A percentile compares a stretch with the other conserved stretches of the same genome.
These are phyloP conservation scores for Cordyceps javanica DNA, from an alignment of 2,329 filamentous ascomycete genomes.

Conservation along the genomic window DNA sequence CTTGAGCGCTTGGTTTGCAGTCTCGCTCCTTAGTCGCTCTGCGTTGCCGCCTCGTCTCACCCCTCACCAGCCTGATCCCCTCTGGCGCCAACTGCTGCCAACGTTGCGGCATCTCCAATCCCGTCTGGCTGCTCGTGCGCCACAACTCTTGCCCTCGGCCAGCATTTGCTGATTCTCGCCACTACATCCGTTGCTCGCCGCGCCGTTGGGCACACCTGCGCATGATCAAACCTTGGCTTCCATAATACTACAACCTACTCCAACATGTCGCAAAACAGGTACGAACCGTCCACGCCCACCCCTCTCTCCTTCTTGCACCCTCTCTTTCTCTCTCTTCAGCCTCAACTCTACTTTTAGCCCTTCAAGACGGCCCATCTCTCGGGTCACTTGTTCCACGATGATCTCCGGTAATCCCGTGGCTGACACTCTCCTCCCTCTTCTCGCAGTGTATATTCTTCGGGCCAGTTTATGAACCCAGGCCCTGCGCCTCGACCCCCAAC, in stretches of 20 bases:
- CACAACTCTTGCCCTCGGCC: background rate
- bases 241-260: conserved; percentile 11
- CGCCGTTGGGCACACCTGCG: background rate
- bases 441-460: conserved; percentile 45
- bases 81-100: background rate
- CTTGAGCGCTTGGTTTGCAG: background rate
- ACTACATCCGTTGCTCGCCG: background rate
- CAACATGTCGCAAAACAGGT: conserved; percentile 16
- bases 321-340: background rate
- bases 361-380: too few relatives aligned
- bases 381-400: too few relatives aligned
- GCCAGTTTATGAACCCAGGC: conserved; percentile 92
- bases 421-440: background rate
- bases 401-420: background rate
- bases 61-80: background rate
- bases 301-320: background rate
- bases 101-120: background rate
- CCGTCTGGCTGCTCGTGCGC: conserved; percentile 4
- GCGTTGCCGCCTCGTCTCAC: background rate
- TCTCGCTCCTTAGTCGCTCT: background rate
- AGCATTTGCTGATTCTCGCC: background rate
- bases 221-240: background rate
- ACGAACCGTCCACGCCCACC: background rate
- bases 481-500: conserved; percentile 86
- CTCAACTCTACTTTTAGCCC: background rate